phyloP scores from a whole-genome alignment of 768 basidiomycete species.

The Naganishia friedmannii region DNA sequence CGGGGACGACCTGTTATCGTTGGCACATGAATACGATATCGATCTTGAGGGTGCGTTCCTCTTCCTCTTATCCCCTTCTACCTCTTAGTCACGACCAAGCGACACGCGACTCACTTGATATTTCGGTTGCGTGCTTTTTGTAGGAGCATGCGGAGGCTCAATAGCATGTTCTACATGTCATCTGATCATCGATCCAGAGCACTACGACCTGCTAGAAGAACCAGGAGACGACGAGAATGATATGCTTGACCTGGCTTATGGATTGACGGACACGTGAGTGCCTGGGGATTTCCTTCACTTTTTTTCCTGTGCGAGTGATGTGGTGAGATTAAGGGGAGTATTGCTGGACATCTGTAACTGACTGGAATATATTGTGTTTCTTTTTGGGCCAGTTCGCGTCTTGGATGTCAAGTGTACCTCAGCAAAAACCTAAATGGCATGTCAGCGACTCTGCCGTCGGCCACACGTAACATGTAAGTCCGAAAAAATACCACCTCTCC shows the following conservation, averaged over 20 bases:
- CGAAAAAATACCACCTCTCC: neutral
- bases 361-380: neutral
- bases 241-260: conserved; percentile 90
- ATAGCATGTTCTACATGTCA: conserved; percentile 98
- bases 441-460: conserved; percentile 76
- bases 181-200: conserved; percentile 74
- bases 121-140: too few species aligned
- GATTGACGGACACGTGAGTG: conserved; percentile 83
- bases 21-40: conserved; percentile 93
- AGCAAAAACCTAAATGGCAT: conserved; percentile 81
- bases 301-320: too few species aligned
- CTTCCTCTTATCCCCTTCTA: neutral
- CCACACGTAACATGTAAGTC: conserved; percentile 96
- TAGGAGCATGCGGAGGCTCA: conserved; percentile 95
- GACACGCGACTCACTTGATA: neutral
- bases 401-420: conserved; percentile 62
- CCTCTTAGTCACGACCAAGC: neutral
- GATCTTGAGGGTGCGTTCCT: conserved; percentile 78
- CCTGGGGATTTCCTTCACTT: conserved; percentile 26
- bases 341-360: too few species aligned
- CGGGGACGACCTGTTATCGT: conserved; percentile 83
- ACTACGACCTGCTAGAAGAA: conserved; percentile 83
- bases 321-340: too few species aligned
- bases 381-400: conserved; percentile 52
- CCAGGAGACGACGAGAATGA: conserved; percentile 96